Evolutionary conservation across 2,329 filamentous ascomycete genomes (phyloP).

Genomic region (Fusarium abutilonis): DNA sequence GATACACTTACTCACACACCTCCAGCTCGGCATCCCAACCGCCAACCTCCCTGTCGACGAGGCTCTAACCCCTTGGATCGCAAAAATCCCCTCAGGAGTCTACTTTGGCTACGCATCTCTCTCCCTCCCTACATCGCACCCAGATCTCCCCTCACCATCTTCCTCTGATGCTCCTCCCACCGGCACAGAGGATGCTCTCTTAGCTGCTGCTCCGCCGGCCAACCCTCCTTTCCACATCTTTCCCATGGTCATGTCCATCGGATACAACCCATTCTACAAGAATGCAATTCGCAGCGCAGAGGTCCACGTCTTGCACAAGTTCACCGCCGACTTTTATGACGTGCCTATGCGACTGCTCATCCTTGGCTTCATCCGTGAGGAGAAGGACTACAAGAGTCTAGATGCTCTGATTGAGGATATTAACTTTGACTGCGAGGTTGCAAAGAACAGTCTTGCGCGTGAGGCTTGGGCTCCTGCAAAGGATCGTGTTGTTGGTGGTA

Average conservation of each 20-base stretch:
- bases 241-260: slow-evolving; percentile 93
- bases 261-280: slow-evolving; percentile 98
- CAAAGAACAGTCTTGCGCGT: slow-evolving; percentile 75
- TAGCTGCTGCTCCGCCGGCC: slow-evolving; percentile 17
- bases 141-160: slow-evolving; percentile 48
- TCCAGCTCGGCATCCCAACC: slow-evolving; percentile 90
- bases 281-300: slow-evolving; percentile 88
- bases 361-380: slow-evolving; percentile 86
- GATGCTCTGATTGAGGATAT: slow-evolving; percentile 92
- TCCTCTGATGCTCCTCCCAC: slow-evolving; percentile 14
- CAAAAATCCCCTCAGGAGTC: slow-evolving; percentile 76
- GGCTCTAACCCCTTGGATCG: slow-evolving; percentile 67
- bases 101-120: slow-evolving; percentile 94
- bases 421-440: slow-evolving; percentile 85
- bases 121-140: slow-evolving; percentile 62
- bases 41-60: slow-evolving; percentile 87
- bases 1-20: slow-evolving; percentile 3
- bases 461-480: slow-evolving; percentile 64
- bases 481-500: slow-evolving; percentile 48
- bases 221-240: slow-evolving; percentile 61
- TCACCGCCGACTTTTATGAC: slow-evolving; percentile 85
- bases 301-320: slow-evolving; percentile 86
- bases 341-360: slow-evolving; percentile 81
- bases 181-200: slow-evolving; percentile 28
- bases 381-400: slow-evolving; percentile 85